Evolutionary conservation across 2,329 filamentous ascomycete genomes (phyloP), one percentile per base, ranked within the genome.

Genomic region (Cordyceps militaris): DNA sequence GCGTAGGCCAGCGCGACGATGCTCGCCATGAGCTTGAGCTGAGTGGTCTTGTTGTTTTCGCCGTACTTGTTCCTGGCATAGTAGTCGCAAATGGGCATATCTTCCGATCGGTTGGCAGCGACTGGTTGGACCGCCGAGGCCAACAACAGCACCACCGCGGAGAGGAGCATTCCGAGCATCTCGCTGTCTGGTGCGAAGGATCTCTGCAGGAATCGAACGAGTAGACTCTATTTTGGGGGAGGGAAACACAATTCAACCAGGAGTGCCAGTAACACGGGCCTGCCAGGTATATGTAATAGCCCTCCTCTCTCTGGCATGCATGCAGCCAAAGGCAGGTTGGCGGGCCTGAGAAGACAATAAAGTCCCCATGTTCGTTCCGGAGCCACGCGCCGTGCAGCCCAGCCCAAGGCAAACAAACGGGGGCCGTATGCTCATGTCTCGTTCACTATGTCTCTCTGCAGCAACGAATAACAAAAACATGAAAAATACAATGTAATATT

Each of bases 1-100:
- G 62, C 67, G 42, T 67, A 70, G 2, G 68, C 68, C 19, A 66
- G 62, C 2, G 67, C 61, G 28, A 70, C 60, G 48, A 70, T 69
- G 40, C 62, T 60, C 48, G 69, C 60, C 59, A 70, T 66, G 43
- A 70, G 60, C 32, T 57, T 62, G 28, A 63, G 54, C 46, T 70
- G 68, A 13, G 65, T 67, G 1, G 60, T 61, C 8, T 48, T 63
- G 43, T 63, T 66, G 48, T 61, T 67, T 11, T 56, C 59, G 4
- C 66, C 66, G 53, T 62, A 70, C 5, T 48, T 55, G 11, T 58
- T 42, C 5, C 61, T 51, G 3, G 68, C 66, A 51, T 70, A 70
- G 51, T 66, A 70, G 56, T 70, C 68, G 56, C 68, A 70, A 24
- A 70, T 66, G 26, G 23, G 42, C n/a, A 19, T 36, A 1, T 13